A percentile compares a stretch with the other conserved stretches of the same genome.
These are phyloP conservation scores for Eurotiales sp. DNA, from an alignment of 2,329 filamentous ascomycete species.

Conservation along the genomic window DNA sequence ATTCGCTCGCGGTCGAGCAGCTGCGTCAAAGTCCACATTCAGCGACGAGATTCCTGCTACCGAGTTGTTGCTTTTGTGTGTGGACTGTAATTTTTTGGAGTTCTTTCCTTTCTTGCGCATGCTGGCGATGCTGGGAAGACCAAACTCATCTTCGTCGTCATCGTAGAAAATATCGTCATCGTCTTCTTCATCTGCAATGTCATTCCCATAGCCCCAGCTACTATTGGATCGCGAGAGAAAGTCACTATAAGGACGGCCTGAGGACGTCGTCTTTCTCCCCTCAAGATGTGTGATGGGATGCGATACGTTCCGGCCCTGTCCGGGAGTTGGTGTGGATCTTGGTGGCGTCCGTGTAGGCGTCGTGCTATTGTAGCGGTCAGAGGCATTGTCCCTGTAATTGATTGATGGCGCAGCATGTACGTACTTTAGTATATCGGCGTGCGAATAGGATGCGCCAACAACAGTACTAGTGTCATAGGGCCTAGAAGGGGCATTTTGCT, in stretches of 20 bases:
- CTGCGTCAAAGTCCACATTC: constrained; percentile 29
- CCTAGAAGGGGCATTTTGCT: constrained; percentile 53
- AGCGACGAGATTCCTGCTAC: constrained; percentile 15
- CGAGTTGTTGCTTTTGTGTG: constrained; percentile 21
- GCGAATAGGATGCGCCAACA: constrained; percentile 91
- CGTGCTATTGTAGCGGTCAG: constrained; percentile 2
- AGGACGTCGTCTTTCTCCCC: constrained; percentile 43
- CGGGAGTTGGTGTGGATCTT: constrained; percentile 53
- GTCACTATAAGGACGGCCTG: constrained; percentile 71
- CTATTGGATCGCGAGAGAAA: constrained; percentile 78
- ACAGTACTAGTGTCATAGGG: constrained; percentile 67
- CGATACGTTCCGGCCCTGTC: constrained; percentile 52
- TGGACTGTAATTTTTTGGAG: constrained; percentile 43
- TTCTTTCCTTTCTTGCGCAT: constrained; percentile 69
- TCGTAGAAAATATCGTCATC: constrained; percentile 73
- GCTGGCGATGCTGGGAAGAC: constrained; percentile 84
- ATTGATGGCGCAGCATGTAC: too few relatives aligned
- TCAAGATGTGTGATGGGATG: constrained; percentile 45
- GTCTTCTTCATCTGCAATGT: constrained; percentile 61
- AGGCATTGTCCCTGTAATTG: too few relatives aligned
- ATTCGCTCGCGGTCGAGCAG: constrained; percentile 62
- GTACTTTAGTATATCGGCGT: constrained; percentile 89
- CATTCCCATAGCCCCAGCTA: constrained; percentile 73
- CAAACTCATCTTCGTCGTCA: constrained; percentile 93
- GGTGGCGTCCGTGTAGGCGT: constrained; percentile 71